phyloP scores from a whole-genome alignment of 2,329 filamentous ascomycete genomes.

The Colletotrichum tamarilloi region DNA sequence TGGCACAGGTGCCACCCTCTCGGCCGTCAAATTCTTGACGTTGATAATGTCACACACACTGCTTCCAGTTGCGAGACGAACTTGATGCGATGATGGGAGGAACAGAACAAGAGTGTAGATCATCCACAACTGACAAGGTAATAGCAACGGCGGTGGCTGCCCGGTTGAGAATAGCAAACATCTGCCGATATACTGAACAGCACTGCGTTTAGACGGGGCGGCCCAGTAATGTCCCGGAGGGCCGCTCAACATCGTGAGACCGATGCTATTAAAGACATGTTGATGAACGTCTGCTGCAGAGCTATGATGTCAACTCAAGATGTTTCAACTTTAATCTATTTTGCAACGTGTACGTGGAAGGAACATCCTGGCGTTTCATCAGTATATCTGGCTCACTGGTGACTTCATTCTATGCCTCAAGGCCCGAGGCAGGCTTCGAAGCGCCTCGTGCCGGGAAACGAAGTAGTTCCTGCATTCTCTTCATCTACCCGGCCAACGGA shows the following conservation, averaged over 20 bases:
- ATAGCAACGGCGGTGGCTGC: background rate
- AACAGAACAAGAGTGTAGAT: background rate
- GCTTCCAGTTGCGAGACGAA: background rate
- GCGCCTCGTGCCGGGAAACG: background rate
- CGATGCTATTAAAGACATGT: background rate
- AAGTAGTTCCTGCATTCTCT: background rate
- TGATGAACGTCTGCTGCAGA: background rate
- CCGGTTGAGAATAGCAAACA: background rate
- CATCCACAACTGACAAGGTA: background rate
- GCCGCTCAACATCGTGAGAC: background rate
- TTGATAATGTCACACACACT: conserved; percentile 18
- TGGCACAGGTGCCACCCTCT: background rate
- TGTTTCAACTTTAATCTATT: no score
- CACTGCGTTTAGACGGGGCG: background rate
- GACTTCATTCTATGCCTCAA: background rate
- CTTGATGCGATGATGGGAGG: background rate
- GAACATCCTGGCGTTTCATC: background rate
- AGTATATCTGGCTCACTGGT: background rate
- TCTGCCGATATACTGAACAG: background rate
- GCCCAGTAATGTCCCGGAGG: background rate
- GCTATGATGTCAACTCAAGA: background rate
- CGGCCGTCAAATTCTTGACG: background rate
- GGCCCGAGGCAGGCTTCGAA: background rate
- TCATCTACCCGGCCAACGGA: background rate
- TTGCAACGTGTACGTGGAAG: no score